Conservation (phyloP, 768 basidiomycete genomes). For the Russula sp. region DNA sequence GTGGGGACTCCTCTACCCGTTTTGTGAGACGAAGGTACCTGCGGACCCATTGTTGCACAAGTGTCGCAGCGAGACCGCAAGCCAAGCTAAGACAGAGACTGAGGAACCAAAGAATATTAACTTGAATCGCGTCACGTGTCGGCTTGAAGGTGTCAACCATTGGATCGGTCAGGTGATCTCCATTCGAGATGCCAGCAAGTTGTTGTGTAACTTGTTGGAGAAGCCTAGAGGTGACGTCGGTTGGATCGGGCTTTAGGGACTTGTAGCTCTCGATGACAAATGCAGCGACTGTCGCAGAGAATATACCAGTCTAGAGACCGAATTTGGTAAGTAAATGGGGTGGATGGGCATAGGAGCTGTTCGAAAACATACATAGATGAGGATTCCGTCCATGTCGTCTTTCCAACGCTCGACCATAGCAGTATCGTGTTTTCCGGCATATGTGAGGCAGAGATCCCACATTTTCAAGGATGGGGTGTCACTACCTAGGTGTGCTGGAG, state of each 20-base stretch:
- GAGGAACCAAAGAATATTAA: conserved; percentile 7
- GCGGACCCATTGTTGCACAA: neutral
- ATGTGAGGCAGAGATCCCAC: no score
- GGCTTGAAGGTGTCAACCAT: no score
- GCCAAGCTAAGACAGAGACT: neutral
- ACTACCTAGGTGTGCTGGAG: neutral
- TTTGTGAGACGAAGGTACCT: conserved; percentile 3
- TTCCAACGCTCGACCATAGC: neutral
- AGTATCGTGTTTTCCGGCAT: no score
- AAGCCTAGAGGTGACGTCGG: no score
- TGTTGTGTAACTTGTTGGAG: no score
- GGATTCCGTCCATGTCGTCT: conserved; percentile 9
- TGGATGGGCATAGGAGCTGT: neutral
- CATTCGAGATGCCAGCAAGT: no score
- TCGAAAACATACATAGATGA: neutral
- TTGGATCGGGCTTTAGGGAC: no score
- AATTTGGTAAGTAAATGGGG: neutral
- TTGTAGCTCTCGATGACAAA: no score
- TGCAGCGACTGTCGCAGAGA: neutral
- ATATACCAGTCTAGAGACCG: conserved; percentile 4
- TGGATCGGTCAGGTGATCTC: no score
- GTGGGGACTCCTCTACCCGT: neutral
- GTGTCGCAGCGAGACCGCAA: no score
- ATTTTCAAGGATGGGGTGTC: no score
- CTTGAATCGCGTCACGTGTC: no score